phyloP scores from a whole-genome alignment of 1,139 yeast genomes.

The Scheffersomyces parashehatae region DNA sequence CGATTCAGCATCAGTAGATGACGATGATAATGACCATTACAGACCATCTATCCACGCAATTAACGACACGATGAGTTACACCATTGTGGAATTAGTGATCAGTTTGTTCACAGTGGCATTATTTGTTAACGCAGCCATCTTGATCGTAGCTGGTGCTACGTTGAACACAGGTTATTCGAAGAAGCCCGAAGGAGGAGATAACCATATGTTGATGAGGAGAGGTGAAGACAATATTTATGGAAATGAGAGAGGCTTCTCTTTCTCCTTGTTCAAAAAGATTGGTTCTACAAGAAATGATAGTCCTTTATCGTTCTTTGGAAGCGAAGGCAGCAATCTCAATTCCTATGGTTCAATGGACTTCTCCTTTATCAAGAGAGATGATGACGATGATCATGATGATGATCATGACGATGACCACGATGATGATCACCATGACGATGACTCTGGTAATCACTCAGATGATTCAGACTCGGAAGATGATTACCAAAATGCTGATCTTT shows the following conservation, averaged over 20 bases:
- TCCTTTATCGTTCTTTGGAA: neutral
- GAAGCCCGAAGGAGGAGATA: too few relatives aligned
- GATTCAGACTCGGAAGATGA: conserved; percentile 45
- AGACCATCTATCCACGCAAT: conserved; percentile 75
- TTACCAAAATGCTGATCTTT: conserved; percentile 68
- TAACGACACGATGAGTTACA: conserved; percentile 64
- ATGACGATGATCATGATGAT: conserved; percentile 12
- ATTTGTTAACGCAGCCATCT: conserved; percentile 81
- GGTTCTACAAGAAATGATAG: neutral
- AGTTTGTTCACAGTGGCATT: conserved; percentile 79
- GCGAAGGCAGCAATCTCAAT: neutral
- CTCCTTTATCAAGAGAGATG: conserved; percentile 12
- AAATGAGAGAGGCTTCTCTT: neutral
- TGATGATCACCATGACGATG: conserved; percentile 50
- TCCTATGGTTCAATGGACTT: neutral
- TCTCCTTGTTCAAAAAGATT: neutral
- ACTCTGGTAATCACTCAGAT: conserved; percentile 18
- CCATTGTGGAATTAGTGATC: conserved; percentile 73
- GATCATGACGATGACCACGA: conserved; percentile 3
- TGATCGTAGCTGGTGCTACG: conserved; percentile 85
- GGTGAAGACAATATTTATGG: conserved; percentile 1
- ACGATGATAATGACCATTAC: conserved; percentile 36
- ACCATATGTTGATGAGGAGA: too few relatives aligned
- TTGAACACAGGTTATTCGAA: conserved; percentile 24
- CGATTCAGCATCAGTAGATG: conserved; percentile 9